These are phyloP conservation scores for Thalassiosira hispida DNA, from an alignment of 352 stramenopile genomes.

Conservation along the genomic window DNA sequence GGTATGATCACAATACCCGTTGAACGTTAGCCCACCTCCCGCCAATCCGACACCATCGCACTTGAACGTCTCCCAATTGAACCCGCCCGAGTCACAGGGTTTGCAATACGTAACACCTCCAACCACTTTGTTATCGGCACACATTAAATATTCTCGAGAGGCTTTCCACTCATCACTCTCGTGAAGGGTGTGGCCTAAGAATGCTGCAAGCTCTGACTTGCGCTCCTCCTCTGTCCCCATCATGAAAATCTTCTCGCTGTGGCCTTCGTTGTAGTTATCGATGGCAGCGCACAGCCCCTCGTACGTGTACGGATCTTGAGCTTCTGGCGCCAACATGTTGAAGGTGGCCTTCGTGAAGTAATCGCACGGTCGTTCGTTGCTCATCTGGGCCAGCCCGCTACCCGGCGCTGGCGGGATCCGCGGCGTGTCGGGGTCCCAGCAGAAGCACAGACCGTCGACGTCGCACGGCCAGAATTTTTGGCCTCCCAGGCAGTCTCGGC, in stretches of 20 bases:
- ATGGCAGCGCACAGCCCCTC: constrained; percentile 56
- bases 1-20: constrained; percentile 56
- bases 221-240: constrained; percentile 55
- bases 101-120: constrained; percentile 53
- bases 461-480: constrained; percentile 67
- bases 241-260: constrained; percentile 64
- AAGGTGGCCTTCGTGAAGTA: constrained; percentile 53
- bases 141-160: constrained; percentile 58
- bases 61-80: constrained; percentile 58
- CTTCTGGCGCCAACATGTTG: constrained; percentile 45
- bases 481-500: constrained; percentile 25
- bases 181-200: constrained; percentile 56
- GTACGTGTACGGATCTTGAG: constrained; percentile 53
- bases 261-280: constrained; percentile 58
- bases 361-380: constrained; percentile 50
- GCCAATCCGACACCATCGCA: constrained; percentile 47
- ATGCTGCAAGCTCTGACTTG: constrained; percentile 48
- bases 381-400: constrained; percentile 41
- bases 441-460: constrained; percentile 61
- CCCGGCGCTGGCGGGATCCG: constrained; percentile 52
- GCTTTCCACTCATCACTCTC: constrained; percentile 60
- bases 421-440: constrained; percentile 45
- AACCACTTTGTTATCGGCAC: constrained; percentile 45
- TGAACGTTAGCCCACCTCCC: constrained; percentile 50
- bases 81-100: constrained; percentile 47